Base-by-base conservation (phyloP, 2,329 filamentous ascomycete genomes). In the Emergomyces africanus region DNA sequence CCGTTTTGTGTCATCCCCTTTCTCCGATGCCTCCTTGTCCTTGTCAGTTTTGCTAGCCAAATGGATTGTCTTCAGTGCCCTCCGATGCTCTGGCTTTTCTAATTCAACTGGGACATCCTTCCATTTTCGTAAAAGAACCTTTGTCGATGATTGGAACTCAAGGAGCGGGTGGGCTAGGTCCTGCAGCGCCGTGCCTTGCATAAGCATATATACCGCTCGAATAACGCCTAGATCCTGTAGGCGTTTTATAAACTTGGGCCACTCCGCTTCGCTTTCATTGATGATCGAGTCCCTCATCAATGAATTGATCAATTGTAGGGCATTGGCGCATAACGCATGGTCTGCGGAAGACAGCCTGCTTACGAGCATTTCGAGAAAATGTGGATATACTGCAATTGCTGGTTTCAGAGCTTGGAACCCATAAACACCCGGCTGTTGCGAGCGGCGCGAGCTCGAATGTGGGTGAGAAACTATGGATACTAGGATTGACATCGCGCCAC, bases 401-500 rank as follows among this genome's bases (percentile, higher is more conserved):
- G 94, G 94, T 72, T 94, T 95, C 64, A 99, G 78, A 20, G 91
- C 91, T 63, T 89, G 85, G 74, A 96, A 96, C 35, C 94, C 94
- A 72, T 90, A 95, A 20, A 82, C 80, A 23, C 84, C 84, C 2
- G 84, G 81, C 60, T 80, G 74, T 6, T 79, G 75, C 8, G 66
- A 68, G 56, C 71, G 67, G 66, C 75, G 72, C 48, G 78, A 74
- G 12, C 81, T 82, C 58, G 74, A 72, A 69, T 89, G 85, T 33
- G 90, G 90, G 73, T 95, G 88, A 63, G 90, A 87, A 57, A 99
- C 92, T 60, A 97, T 86, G 14, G 91, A 90, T 53, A 96, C 92
- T 59, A 99, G 82, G 62, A 99, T 95, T 53, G 90, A 92, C 88
- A 99, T 96, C 68, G 92, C 92, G 67, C 94, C 94, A 64, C 94